Evolutionary conservation across 345 rosid genomes (phyloP).

Genomic region (rapeseed (Brassica napus)): DNA sequence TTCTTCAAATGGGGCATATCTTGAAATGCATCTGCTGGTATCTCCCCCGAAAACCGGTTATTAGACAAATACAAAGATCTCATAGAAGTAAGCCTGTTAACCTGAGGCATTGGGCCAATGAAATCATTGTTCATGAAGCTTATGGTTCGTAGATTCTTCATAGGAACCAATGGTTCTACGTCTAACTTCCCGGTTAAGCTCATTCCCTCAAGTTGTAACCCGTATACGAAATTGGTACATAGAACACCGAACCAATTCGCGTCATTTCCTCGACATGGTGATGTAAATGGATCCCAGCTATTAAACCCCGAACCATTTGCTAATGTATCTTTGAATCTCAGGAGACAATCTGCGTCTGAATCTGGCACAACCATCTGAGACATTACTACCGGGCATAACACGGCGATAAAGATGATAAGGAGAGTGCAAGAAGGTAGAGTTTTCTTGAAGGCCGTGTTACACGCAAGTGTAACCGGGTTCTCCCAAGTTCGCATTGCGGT

Average conservation of each 20-base stretch:
- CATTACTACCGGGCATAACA: conserved; percentile 24
- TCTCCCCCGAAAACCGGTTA: conserved; percentile 57
- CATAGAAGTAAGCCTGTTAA: conserved; percentile 46
- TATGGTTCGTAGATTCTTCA: conserved; percentile 51
- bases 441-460: conserved; percentile 40
- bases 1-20: conserved; percentile 64
- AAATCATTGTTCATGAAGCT: conserved; percentile 71
- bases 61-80: conserved; percentile 65
- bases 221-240: conserved; percentile 58
- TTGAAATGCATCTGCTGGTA: conserved; percentile 50
- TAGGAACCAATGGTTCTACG: conserved; percentile 44
- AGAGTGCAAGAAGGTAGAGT: conserved; percentile 9
- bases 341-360: conserved; percentile 44
- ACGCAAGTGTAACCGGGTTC: conserved; percentile 48
- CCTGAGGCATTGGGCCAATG: conserved; percentile 54
- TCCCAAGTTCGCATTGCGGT: conserved; percentile 48
- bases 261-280: conserved; percentile 47
- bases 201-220: conserved; percentile 64
- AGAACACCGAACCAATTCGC: conserved; percentile 67
- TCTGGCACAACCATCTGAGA: conserved; percentile 31
- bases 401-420: neutral
- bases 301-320: conserved; percentile 28
- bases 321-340: conserved; percentile 46
- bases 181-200: conserved; percentile 47
- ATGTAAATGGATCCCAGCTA: conserved; percentile 46